phyloP scores from a whole-genome alignment of 768 basidiomycete genomes.

The Cystobasidiopsis lactophilus region DNA sequence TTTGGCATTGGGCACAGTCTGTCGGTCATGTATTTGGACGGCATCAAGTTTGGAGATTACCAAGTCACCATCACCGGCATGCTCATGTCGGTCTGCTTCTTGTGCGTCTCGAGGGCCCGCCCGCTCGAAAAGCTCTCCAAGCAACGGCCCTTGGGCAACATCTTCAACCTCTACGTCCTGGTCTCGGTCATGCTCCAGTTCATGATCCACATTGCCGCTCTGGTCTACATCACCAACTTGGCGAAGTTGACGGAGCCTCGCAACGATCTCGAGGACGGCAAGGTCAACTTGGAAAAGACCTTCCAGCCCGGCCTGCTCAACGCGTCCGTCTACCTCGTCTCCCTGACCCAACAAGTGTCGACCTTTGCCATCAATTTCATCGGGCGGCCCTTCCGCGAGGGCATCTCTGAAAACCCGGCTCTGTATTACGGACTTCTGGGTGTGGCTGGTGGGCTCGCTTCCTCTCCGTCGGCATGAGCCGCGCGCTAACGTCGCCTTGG shows the following conservation, averaged over 20 bases:
- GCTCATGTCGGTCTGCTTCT: conserved; percentile 95
- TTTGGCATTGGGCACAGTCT: conserved; percentile 31
- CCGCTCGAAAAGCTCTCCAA: conserved; percentile 89
- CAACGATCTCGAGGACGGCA: conserved; percentile 22
- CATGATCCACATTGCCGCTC: conserved; percentile 65
- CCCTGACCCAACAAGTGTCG: conserved; percentile 90
- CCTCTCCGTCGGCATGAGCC: neutral
- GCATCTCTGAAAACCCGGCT: conserved; percentile 85
- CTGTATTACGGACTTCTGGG: conserved; percentile 78
- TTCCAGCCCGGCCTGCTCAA: conserved; percentile 87
- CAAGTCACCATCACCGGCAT: conserved; percentile 91
- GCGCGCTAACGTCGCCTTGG: neutral
- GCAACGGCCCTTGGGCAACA: conserved; percentile 80
- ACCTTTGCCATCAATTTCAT: conserved; percentile 96
- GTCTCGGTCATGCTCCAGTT: conserved; percentile 82
- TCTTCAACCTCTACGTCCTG: conserved; percentile 89
- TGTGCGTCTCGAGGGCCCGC: conserved; percentile 95
- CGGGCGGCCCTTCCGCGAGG: conserved; percentile 95
- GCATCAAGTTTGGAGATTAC: conserved; percentile 98
- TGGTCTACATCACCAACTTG: conserved; percentile 82
- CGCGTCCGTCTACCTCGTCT: conserved; percentile 86
- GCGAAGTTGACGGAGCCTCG: conserved; percentile 52
- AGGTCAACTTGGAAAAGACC: conserved; percentile 82
- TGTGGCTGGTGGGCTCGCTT: no score
- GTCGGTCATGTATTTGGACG: conserved; percentile 90